Evolutionary conservation across 129 eudicot genomes (phyloP).

Genomic region (Tagetes patula): DNA sequence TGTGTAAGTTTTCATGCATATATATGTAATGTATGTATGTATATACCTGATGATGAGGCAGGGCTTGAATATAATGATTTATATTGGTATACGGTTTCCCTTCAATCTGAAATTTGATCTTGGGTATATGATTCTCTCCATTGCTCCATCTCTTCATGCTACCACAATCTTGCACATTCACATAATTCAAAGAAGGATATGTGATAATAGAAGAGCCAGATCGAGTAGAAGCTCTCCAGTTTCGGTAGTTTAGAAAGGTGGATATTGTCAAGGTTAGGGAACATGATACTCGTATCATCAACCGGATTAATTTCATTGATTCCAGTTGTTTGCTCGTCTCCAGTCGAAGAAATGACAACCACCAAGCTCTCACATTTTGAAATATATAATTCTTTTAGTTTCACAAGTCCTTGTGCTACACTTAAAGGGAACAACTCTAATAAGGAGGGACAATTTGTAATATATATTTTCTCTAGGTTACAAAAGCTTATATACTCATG

Average conservation of each 20-base stretch:
- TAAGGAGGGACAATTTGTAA: not conserved
- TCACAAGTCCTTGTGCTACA: slow-evolving; percentile 19
- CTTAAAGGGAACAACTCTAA: not conserved
- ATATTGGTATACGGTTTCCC: not conserved
- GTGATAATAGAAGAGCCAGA: not conserved
- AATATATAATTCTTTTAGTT: not conserved
- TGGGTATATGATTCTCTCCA: not conserved
- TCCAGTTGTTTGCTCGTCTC: not conserved
- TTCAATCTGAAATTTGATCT: no score
- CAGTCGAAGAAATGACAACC: not conserved
- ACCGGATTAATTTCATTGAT: no score
- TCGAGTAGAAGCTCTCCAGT: not conserved
- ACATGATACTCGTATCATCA: no score
- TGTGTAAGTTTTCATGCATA: no score
- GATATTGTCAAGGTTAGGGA: no score
- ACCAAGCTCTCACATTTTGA: not conserved
- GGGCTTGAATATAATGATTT: not conserved
- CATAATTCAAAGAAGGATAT: not conserved
- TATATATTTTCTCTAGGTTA: not conserved
- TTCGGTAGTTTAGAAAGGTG: no score
- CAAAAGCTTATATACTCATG: not conserved
- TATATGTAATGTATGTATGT: no score
- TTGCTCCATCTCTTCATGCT: slow-evolving; percentile 2
- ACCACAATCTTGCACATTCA: not conserved
- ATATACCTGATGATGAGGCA: no score